Conservation (phyloP, 108 stramenopile genomes). For the Aurantiochytrium sp. region DNA sequence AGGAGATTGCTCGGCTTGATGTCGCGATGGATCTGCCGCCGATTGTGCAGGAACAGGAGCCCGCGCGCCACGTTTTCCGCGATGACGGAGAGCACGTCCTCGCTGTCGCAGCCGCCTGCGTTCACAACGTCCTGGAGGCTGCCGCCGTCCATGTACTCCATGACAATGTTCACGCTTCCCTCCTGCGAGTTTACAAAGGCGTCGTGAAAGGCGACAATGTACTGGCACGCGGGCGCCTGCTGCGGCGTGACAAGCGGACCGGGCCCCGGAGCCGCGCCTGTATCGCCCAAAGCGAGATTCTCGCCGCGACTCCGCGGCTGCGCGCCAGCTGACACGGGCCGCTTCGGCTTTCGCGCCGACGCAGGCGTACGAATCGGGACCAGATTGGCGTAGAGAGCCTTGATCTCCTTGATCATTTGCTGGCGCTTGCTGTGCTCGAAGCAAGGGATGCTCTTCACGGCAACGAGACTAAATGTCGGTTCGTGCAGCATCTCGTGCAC, state of each 20-base stretch:
- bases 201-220: conserved; percentile 57
- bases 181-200: conserved; percentile 47
- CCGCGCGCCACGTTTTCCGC: conserved; percentile 19
- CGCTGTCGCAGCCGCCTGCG: conserved; percentile 41
- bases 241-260: background rate
- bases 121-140: conserved; percentile 49
- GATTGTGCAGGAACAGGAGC: conserved; percentile 39
- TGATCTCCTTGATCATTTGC: conserved; percentile 35
- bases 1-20: conserved; percentile 50
- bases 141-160: conserved; percentile 61
- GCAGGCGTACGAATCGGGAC: background rate
- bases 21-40: conserved; percentile 43
- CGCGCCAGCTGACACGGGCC: conserved; percentile 37
- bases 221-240: conserved; percentile 31
- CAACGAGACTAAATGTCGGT: conserved; percentile 38
- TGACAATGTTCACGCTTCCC: conserved; percentile 45
- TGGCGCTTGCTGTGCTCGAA: conserved; percentile 33
- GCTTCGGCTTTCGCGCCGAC: background rate
- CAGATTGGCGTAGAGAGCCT: conserved; percentile 31
- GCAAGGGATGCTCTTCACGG: conserved; percentile 34
- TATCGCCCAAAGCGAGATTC: background rate
- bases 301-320: conserved; percentile 35
- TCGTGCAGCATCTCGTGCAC: conserved; percentile 41
- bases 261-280: too few species aligned
- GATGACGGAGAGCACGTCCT: conserved; percentile 36